Evolutionary conservation across 345 rosid genomes (phyloP), one percentile per base, ranked within the genome.

Genomic region (Dipteronia sinensis): DNA sequence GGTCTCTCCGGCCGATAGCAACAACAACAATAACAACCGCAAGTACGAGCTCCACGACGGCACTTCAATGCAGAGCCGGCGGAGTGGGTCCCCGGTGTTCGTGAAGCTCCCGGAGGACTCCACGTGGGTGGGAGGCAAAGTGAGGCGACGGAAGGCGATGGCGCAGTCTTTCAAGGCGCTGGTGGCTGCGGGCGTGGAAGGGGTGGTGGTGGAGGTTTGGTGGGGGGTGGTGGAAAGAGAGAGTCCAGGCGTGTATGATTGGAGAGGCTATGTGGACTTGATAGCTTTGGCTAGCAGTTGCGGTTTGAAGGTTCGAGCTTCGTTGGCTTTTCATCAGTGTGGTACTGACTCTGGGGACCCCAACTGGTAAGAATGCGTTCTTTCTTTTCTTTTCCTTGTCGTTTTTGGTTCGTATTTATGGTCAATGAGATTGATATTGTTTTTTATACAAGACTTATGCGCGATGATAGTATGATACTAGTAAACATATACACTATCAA

Each of bases 201-300:
- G 92, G 22, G 82, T 89, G 69, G 86, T 88, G 76, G 77, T 86
- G 83, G 89, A 88, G 59, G 82, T 86, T 1, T 88, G 88, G 88
- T 89, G 92, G 90, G 92, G 92, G n/a, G 46, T 87, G 49, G 89
- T 89, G 69, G 92, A 89, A 84, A 77, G 77, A 69, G 84, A 85
- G 22, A 55, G 67, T 29, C 89, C 92, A 10, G 72, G 81, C 73
- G 83, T 81, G 70, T 88, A 88, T 77, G 73, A 85, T 42, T 88
- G 90, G 92, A 69, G 53, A 56, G 86, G 81, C n/a, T 85, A 86
- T 61, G 31, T 49, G 74, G 90, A 88, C 55, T 78, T 88, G 10
- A 80, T 87, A 77, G 82, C 70, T 27, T 58, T 88, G 81, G 90
- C 86, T 6, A 77, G 64, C 23, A 79, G 75, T 34, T 82, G 65